Conservation (phyloP, 192 early-diverging fungal genomes). For the Radiomyces spectabilis region DNA sequence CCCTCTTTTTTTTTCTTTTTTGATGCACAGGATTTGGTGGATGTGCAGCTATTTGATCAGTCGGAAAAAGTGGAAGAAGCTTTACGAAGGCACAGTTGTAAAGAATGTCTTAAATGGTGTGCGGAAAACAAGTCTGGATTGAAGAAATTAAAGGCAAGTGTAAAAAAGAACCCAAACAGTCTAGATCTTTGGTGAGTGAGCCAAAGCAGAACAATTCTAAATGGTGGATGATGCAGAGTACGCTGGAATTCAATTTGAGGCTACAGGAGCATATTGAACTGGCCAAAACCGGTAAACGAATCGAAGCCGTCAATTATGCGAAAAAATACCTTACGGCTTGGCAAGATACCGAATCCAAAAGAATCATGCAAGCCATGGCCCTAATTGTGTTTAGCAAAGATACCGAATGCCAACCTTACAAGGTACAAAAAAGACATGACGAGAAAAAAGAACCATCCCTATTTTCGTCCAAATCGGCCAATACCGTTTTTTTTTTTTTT, state of each 20-base stretch:
- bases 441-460: not conserved
- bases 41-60: conserved; percentile 85
- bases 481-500: not conserved
- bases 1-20: not conserved
- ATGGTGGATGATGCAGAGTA: conserved; percentile 53
- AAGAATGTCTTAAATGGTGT: conserved; percentile 90
- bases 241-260: conserved; percentile 92
- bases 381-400: conserved; percentile 75
- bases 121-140: conserved; percentile 83
- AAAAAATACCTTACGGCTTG: conserved; percentile 78
- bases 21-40: conserved; percentile 65
- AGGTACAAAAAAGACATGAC: conserved; percentile 29
- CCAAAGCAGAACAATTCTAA: too few relatives aligned
- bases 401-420: conserved; percentile 79
- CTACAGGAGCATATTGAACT: conserved; percentile 95
- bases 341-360: conserved; percentile 65
- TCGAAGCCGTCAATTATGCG: conserved; percentile 80
- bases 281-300: conserved; percentile 48
- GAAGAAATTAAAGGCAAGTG: conserved; percentile 77
- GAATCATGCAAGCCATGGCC: conserved; percentile 86
- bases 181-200: too few relatives aligned
- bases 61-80: conserved; percentile 75
- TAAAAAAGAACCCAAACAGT: not conserved
- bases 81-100: conserved; percentile 69
- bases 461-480: too few relatives aligned